Evolutionary conservation across 2,329 filamentous ascomycete species (phyloP), one percentile per base, ranked within the genome.

Genomic region (Nannizziopsis barbatae): DNA sequence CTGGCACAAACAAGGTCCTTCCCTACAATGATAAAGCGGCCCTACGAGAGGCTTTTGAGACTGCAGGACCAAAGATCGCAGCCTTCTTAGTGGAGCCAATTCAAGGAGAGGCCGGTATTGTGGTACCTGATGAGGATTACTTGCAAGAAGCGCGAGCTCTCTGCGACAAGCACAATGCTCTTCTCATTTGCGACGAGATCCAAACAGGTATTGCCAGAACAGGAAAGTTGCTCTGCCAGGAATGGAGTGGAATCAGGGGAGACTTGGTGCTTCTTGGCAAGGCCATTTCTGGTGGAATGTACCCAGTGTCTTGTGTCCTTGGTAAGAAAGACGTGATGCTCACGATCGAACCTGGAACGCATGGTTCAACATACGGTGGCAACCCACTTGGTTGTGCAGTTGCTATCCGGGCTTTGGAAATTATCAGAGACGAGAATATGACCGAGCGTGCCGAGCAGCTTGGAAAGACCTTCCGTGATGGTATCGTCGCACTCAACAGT

Each of bases 171-270:
- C 80, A 96, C 75, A 95, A 95, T 55, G 88, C 94, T 35, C 80
- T 98, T 42, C 73, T 98, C 63, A 96, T 98, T 67, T 94, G 86
- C 67, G 92, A 98, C 65, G 92, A 98, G 75, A 95, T 98, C 60
- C 92, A 98, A 71, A 98, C 92, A 4, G 90, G 90, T 56, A 95
- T 98, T 63, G 92, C 88, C 47, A 83, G 92, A 55, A 98, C 92
- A 14, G 92, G 92, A 46, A 86, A 84, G 62, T 84, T 98, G 73
- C 80, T 98, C 47, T 95, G 88, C 75, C 84, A 86, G 61, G 81
- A 98, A 70, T 96, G 92, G 89, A 83, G 86, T 49, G 85, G 83
- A 57, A 88, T 98, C 74, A 93, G 90, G 74, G 92, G 90, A 35
- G 92, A 98, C 65, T 77, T 98, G 61, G 84, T 98, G 18, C 83